Base-by-base conservation (phyloP, 805 yeast genomes). In the Metschnikowia borealis region DNA sequence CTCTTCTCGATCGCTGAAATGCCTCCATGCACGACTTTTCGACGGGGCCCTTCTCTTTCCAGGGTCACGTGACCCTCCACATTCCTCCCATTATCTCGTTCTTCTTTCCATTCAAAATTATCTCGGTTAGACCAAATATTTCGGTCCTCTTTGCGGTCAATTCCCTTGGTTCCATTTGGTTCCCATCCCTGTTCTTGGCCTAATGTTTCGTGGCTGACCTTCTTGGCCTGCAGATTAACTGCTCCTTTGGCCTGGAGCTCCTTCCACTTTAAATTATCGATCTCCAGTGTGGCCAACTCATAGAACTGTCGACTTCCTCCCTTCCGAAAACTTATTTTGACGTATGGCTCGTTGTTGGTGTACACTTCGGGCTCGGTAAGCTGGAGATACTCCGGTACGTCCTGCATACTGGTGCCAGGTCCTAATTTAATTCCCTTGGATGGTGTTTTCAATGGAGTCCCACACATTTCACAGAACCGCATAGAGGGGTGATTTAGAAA, bases 381-480 rank as follows among this genome's bases (percentile, higher is more conserved):
- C 44, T 53, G 54, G 18, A 70, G 55, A 7, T 61, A 58, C 18
- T 63, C 44, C 6, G 54, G 59, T 26, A 50, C 26, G 5, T 48
- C 47, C 18, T 32, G 47, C 20, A 32, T 26, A 14, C 8, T 6
- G 23, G 14, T 11, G 11, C 26, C 11, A 6, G 15, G 38, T 6
- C 20, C 18, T 10, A 20, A 11, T n/a, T 37, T 37, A 1, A 6
- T 15, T 15, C 6, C 15, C 14, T 18, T 14, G 21, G 46, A 33
- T n/a, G 15, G 18, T 26, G 6, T n/a, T 37, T 51, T 50, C 21
- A 55, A 50, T 8, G 54, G 51, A 2, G 84, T 73, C 0, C 96
- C 97, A 69, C 98, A 92, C 62, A 94, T 78, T 65, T 92, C 99
- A 66, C 99, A 92, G 54, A 74, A 75, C 35, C 74, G 67, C 74